Conservation (phyloP, 1,139 yeast genomes). For the Scheffersomyces segobiensis region DNA sequence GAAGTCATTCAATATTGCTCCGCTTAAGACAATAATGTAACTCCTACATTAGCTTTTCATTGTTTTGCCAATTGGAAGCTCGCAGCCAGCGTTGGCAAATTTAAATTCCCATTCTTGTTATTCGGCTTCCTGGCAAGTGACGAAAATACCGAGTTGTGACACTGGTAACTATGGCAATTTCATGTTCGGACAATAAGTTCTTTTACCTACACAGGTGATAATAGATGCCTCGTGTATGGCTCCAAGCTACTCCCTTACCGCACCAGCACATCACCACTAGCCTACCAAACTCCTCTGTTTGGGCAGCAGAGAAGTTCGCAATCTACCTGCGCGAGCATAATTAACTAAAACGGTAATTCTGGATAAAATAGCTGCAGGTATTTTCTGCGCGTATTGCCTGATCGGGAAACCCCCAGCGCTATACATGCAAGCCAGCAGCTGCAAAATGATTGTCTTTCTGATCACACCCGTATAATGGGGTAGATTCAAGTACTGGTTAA, state of each 20-base stretch:
- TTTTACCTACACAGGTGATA: background rate
- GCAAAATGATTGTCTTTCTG: background rate
- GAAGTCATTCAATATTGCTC: background rate
- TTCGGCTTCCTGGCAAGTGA: background rate
- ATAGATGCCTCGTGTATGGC: background rate
- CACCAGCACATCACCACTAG: background rate
- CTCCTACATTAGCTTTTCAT: background rate
- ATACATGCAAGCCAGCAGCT: background rate
- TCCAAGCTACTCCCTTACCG: background rate
- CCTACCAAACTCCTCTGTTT: background rate
- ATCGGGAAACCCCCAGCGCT: background rate
- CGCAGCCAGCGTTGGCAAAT: background rate
- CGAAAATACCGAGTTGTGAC: background rate
- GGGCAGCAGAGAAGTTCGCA: background rate
- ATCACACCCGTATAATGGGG: background rate
- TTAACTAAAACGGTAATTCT: background rate
- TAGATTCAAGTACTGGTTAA: background rate
- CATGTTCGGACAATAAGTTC: background rate
- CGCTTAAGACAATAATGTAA: background rate
- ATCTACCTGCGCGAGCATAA: background rate
- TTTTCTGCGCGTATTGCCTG: background rate
- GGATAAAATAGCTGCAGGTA: background rate
- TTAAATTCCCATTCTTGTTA: conserved; percentile 17
- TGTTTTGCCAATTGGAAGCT: background rate
- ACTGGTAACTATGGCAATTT: background rate